Percentiles rank a stretch among this genome's conserved stretches.
Evolutionary conservation across 2,329 filamentous ascomycete genomes (phyloP).

Genomic region (Monosporascus sp.): DNA sequence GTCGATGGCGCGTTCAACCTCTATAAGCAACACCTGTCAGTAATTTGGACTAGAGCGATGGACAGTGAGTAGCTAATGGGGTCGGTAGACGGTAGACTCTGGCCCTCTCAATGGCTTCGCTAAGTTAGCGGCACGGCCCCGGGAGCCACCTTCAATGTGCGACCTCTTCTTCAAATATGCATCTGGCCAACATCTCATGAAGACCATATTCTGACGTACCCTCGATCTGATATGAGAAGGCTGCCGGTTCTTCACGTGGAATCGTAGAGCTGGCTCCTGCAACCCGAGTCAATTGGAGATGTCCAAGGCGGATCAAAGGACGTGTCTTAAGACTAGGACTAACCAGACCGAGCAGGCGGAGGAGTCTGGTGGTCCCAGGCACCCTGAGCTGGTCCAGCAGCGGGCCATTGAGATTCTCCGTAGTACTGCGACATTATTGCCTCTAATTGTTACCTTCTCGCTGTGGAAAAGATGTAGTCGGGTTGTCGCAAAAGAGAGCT

Average conservation of each 20-base stretch:
- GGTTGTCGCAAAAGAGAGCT: conserved; percentile 2
- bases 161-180: conserved; percentile 4
- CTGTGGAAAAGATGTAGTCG: conserved; percentile 1
- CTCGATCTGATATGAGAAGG: conserved; percentile 85
- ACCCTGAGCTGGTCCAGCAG: conserved; percentile 46
- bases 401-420: conserved; percentile 29
- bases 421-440: conserved; percentile 29
- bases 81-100: not conserved
- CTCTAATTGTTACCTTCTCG: not conserved
- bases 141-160: conserved; percentile 2
- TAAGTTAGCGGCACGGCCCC: not conserved
- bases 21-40: conserved; percentile 42
- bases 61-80: not conserved
- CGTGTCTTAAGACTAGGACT: conserved; percentile 5
- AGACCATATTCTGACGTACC: conserved; percentile 53
- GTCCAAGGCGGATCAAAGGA: not conserved
- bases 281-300: conserved; percentile 17
- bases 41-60: conserved; percentile 2
- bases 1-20: conserved; percentile 93
- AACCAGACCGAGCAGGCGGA: conserved; percentile 62
- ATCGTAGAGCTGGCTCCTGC: conserved; percentile 70
- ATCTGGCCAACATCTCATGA: not conserved
- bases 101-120: not conserved
- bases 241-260: conserved; percentile 67
- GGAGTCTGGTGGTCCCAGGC: conserved; percentile 69